Conservation (phyloP, 73 alveolate species). For the Uronychia setigera region DNA sequence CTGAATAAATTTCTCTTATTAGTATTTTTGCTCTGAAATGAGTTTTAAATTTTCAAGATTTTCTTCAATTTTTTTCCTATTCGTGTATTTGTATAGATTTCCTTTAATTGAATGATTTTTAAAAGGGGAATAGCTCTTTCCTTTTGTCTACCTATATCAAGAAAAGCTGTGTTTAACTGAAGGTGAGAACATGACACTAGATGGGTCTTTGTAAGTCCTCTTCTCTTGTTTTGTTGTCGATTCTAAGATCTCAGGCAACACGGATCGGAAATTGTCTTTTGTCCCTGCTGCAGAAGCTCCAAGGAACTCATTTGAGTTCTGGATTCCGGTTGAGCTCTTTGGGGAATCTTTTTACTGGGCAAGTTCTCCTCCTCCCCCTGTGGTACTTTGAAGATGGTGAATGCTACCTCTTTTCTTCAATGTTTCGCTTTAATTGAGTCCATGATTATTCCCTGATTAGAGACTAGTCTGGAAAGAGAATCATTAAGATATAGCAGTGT, state of each 20-base stretch:
- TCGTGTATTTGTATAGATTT: conserved; percentile 3
- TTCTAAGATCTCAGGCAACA: neutral
- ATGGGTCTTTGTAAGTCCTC: neutral
- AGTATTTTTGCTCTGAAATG: neutral
- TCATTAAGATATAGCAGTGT: neutral
- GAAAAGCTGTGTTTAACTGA: neutral
- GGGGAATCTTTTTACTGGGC: neutral
- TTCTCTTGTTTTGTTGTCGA: neutral
- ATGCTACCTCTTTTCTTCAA: neutral
- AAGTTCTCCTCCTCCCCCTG: neutral
- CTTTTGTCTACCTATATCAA: neutral
- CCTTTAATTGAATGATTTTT: neutral
- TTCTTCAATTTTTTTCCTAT: conserved; percentile 13
- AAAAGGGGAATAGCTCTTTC: neutral
- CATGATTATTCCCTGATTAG: neutral
- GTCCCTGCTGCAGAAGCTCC: neutral
- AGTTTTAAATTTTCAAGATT: neutral
- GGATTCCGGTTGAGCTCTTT: neutral
- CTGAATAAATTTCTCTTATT: neutral
- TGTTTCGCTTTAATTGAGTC: neutral
- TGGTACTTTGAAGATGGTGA: neutral
- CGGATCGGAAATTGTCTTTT: neutral
- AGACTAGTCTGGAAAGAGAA: neutral
- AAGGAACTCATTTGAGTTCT: neutral
- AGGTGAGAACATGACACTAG: neutral